Evolutionary conservation across 106 monocot genomes (phyloP).

Genomic region (Chionographis japonica): DNA sequence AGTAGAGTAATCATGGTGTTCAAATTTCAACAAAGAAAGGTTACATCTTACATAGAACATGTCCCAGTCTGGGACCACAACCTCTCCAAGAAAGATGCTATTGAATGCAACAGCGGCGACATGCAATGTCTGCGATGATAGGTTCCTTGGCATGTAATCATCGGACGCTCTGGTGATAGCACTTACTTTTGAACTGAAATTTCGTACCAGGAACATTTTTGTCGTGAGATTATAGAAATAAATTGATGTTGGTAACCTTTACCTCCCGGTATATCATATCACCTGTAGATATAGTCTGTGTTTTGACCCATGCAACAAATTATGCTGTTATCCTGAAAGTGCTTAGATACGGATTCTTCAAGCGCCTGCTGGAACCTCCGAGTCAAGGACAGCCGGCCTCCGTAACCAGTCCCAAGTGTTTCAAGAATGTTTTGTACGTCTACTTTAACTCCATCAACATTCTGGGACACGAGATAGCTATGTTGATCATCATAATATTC

Average conservation of each 20-base stretch:
- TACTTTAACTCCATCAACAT: conserved; percentile 46
- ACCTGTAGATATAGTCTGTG: conserved; percentile 45
- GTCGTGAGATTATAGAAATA: not conserved
- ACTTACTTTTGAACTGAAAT: conserved; percentile 39
- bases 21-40: not conserved
- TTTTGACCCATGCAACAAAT: conserved; percentile 47
- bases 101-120: conserved; percentile 44
- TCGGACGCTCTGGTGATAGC: conserved; percentile 53
- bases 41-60: conserved; percentile 52
- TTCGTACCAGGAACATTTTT: not conserved
- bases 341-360: conserved; percentile 32
- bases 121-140: conserved; percentile 37
- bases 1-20: not conserved
- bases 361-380: conserved; percentile 32
- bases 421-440: conserved; percentile 51
- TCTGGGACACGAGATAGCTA: conserved; percentile 37
- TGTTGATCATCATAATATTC: conserved; percentile 49
- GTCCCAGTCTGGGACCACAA: conserved; percentile 51
- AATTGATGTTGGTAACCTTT: not conserved
- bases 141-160: conserved; percentile 35
- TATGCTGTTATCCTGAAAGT: conserved; percentile 41
- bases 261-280: not conserved
- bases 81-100: conserved; percentile 43
- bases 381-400: conserved; percentile 34
- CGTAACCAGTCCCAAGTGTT: conserved; percentile 27